phyloP scores from a whole-genome alignment of 2,329 filamentous ascomycete genomes.

The Pseudodiploospora longispora region DNA sequence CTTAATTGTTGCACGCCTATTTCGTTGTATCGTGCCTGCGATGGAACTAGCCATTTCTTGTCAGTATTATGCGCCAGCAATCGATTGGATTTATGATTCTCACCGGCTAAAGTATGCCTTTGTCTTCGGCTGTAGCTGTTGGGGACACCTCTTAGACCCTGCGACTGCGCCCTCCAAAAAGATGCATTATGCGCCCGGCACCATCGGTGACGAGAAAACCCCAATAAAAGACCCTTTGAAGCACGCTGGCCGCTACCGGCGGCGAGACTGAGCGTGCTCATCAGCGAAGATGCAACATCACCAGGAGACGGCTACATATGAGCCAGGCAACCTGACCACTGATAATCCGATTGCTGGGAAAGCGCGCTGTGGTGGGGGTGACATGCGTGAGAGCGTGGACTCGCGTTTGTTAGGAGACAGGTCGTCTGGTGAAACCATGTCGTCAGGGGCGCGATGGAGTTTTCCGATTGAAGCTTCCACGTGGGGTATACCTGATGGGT shows the following conservation, averaged over 20 bases:
- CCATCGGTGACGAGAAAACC: slow-evolving; percentile 39
- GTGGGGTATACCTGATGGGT: too few relatives aligned
- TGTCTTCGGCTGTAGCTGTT: slow-evolving; percentile 4
- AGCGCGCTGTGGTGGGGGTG: too few relatives aligned
- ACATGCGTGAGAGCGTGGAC: too few relatives aligned
- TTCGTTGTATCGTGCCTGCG: slow-evolving; percentile 71
- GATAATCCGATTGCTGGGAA: not conserved
- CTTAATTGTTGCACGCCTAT: slow-evolving; percentile 94
- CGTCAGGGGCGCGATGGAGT: too few relatives aligned
- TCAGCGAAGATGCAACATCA: slow-evolving; percentile 18
- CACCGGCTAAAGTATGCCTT: slow-evolving; percentile 28
- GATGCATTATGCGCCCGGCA: slow-evolving; percentile 27
- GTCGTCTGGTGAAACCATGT: too few relatives aligned
- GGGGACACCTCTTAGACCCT: slow-evolving; percentile 37
- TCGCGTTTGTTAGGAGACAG: too few relatives aligned
- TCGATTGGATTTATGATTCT: slow-evolving; percentile 12
- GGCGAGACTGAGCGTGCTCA: slow-evolving; percentile 22
- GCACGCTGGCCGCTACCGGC: slow-evolving; percentile 32
- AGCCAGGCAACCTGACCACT: too few relatives aligned
- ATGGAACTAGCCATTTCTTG: slow-evolving; percentile 28
- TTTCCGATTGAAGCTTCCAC: too few relatives aligned
- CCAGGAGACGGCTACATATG: slow-evolving; percentile 7
- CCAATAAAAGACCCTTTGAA: slow-evolving; percentile 39
- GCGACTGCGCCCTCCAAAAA: slow-evolving; percentile 27
- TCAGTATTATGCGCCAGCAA: not conserved